Conservation (phyloP, 2,329 filamentous ascomycete genomes). For the Exophiala viscosa region DNA sequence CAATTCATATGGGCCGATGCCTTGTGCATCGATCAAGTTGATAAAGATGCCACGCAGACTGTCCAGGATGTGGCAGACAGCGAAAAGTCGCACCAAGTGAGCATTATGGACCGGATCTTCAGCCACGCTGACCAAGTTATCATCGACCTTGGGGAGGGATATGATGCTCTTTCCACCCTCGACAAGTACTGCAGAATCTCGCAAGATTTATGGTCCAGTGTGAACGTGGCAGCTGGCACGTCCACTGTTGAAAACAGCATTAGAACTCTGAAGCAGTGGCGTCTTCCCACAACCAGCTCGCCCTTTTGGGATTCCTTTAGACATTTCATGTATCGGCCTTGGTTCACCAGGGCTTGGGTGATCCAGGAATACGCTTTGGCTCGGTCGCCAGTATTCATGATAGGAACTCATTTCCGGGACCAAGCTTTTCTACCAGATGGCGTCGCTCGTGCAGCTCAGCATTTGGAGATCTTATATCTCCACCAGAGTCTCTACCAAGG, state of each 20-base stretch:
- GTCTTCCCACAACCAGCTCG: neutral
- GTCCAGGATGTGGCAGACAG: neutral
- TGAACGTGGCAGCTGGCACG: neutral
- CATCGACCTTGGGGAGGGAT: conserved; percentile 4
- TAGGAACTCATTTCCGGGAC: conserved; percentile 5
- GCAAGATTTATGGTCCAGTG: neutral
- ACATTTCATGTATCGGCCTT: conserved; percentile 14
- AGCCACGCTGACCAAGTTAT: conserved; percentile 9
- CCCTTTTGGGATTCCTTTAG: conserved; percentile 9
- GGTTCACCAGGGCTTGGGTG: conserved; percentile 26
- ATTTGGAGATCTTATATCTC: conserved; percentile 3
- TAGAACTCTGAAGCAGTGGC: neutral
- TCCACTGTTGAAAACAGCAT: neutral
- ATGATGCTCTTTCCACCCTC: neutral
- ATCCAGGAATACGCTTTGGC: conserved; percentile 26
- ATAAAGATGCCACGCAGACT: neutral
- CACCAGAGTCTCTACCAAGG: neutral
- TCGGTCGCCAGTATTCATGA: neutral
- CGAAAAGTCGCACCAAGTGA: conserved; percentile 2
- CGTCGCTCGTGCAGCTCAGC: conserved; percentile 2
- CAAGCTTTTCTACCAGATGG: neutral
- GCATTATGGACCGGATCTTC: conserved; percentile 17
- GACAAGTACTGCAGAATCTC: conserved; percentile 6
- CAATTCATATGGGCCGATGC: conserved; percentile 14
- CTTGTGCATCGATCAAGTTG: conserved; percentile 17